Percentiles rank a stretch among this genome's conserved stretches.
Evolutionary conservation across 2,329 filamentous ascomycete genomes (phyloP).

Genomic region (Aspergillus melleus): DNA sequence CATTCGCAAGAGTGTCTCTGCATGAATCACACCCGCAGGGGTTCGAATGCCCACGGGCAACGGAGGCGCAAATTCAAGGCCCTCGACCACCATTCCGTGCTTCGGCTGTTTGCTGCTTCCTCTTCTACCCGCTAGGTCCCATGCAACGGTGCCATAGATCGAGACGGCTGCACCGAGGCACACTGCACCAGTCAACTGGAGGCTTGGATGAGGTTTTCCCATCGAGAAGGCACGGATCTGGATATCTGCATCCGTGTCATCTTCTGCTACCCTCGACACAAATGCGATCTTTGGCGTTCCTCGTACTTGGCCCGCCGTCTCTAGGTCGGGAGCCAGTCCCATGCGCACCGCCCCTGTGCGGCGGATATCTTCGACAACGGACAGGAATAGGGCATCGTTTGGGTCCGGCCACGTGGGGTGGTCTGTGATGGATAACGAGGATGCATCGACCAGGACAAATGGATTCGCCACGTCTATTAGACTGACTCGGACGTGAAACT

Average conservation of each 20-base stretch:
- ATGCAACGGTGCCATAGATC: constrained; percentile 22
- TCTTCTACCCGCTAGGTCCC: not conserved
- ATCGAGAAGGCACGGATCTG: constrained; percentile 25
- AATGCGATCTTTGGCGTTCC: constrained; percentile 61
- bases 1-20: constrained; percentile 13
- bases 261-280: constrained; percentile 33
- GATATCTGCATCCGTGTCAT: constrained; percentile 19
- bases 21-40: constrained; percentile 18
- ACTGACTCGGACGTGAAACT: constrained; percentile 45
- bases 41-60: constrained; percentile 4
- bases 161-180: constrained; percentile 23
- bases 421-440: constrained; percentile 43
- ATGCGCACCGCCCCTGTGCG: constrained; percentile 56
- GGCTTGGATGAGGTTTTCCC: constrained; percentile 26
- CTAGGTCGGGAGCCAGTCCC: constrained; percentile 50
- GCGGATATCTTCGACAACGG: constrained; percentile 55
- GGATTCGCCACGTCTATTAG: constrained; percentile 64
- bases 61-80: not conserved
- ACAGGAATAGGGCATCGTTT: constrained; percentile 31
- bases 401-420: not conserved
- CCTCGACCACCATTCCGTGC: constrained; percentile 14
- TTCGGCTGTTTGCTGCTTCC: not conserved
- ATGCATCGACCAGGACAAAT: constrained; percentile 58
- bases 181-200: constrained; percentile 30
- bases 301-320: constrained; percentile 43